phyloP scores from a whole-genome alignment of 2,329 filamentous ascomycete species.

The Penicillium sp. region DNA sequence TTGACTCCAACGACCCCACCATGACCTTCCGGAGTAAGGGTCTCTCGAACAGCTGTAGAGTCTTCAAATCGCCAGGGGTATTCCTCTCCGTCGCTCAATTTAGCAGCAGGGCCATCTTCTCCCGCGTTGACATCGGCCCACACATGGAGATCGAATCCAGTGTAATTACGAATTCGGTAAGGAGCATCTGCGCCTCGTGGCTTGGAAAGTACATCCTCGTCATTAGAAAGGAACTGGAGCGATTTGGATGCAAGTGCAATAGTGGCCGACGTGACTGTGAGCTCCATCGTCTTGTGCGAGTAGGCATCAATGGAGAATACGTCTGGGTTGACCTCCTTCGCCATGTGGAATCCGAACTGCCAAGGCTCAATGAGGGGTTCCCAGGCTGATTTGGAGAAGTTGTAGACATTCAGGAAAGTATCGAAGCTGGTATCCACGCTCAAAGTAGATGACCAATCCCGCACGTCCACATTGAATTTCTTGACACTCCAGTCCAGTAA shows the following conservation, averaged over 20 bases:
- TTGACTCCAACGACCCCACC: constrained; percentile 76
- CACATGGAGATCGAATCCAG: constrained; percentile 83
- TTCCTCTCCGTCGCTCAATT: constrained; percentile 84
- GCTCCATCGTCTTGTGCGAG: constrained; percentile 85
- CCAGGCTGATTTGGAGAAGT: constrained; percentile 98
- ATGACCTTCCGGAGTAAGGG: constrained; percentile 76
- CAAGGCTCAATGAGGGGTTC: constrained; percentile 95
- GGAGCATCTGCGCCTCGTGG: constrained; percentile 87
- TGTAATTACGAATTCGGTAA: constrained; percentile 92
- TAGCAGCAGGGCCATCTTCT: constrained; percentile 64
- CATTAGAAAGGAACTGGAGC: constrained; percentile 79
- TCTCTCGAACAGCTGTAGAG: constrained; percentile 94
- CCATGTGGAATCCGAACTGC: constrained; percentile 88
- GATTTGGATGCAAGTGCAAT: constrained; percentile 94
- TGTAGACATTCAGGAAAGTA: constrained; percentile 94
- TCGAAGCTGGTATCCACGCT: constrained; percentile 88
- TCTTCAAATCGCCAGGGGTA: constrained; percentile 96
- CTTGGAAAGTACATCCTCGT: constrained; percentile 90
- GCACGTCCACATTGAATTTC: constrained; percentile 77
- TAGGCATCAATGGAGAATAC: constrained; percentile 78
- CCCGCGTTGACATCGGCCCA: constrained; percentile 75
- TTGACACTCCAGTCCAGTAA: constrained; percentile 93
- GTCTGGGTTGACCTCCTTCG: constrained; percentile 72
- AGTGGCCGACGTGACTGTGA: constrained; percentile 88
- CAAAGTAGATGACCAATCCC: constrained; percentile 87